Evolutionary conservation across 2,329 filamentous ascomycete genomes (phyloP), one percentile per base, ranked within the genome.

Genomic region (Lecanosticta acicola): DNA sequence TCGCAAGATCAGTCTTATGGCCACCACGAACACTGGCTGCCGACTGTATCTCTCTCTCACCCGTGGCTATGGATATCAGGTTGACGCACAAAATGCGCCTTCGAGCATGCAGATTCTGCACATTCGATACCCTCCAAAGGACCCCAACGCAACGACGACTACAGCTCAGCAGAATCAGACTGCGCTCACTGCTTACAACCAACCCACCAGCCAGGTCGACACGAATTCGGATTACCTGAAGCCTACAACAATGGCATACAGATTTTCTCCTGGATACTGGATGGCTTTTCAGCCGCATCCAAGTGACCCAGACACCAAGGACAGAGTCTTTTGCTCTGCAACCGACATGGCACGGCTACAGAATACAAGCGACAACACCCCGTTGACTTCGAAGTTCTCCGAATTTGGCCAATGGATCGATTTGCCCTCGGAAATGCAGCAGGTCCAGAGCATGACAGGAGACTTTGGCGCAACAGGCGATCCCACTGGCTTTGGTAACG

Each of bases 51-150:
- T 98, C 43, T 97, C 89, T 62, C 88, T 91, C 3, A 95, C 89
- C 0, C 85, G 84, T 53, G 84, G 87, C 14, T 85, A 84, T 69
- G 66, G 70, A 44, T 68, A 71, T 45, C 74, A 80, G 21, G 77
- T 76, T 11, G 77, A 78, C 17, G 74, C 78, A 16, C 76, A 79
- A 5, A 83, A 76, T 47, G 82, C 86, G 0, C 90, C 93, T 0
- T 90, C 87, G 58, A 96, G 88, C 68, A 96, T 98, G 88, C 90
- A 96, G 66, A 82, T 96, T n/a, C 85, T 94, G 57, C 93, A 94
- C 61, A 87, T 98, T 67, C 94, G 93, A 63, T 94, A 95, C 48
- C 93, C 94, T 1, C 93, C 93, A 0, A 66, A 72, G 32, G 59
- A 64, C 36, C 56, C 57, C 4, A 49, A 50, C 19, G 47, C 24